Evolutionary conservation across 1,284 basidiomycete genomes (phyloP).

Genomic region (Malassezia nana): DNA sequence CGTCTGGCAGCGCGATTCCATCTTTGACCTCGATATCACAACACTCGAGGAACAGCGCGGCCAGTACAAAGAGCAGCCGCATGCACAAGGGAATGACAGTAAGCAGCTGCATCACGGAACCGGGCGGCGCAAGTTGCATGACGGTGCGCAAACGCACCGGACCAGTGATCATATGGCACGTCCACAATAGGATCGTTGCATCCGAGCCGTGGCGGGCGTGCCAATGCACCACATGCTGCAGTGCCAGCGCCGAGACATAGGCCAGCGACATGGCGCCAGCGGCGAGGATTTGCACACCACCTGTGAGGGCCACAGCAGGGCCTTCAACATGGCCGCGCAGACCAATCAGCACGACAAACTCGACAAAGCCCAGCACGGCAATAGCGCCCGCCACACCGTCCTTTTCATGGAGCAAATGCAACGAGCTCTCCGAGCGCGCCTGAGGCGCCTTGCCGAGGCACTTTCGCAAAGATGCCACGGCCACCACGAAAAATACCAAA

Average conservation of each 20-base stretch:
- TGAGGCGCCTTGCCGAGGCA: conserved; percentile 16
- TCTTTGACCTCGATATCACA: conserved; percentile 31
- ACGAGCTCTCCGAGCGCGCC: conserved; percentile 21
- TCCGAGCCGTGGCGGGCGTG: conserved; percentile 68
- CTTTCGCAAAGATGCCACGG: conserved; percentile 19
- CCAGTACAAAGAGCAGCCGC: conserved; percentile 24
- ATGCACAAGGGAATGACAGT: conserved; percentile 30
- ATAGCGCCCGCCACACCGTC: conserved; percentile 44
- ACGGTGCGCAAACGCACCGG: conserved; percentile 54
- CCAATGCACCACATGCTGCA: conserved; percentile 59
- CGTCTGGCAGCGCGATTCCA: conserved; percentile 13
- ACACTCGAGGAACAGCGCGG: conserved; percentile 35
- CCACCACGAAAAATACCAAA: conserved; percentile 28
- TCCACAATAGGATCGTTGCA: conserved; percentile 72
- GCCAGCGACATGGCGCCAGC: conserved; percentile 15
- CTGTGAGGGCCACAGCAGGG: conserved; percentile 24
- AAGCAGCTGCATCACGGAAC: conserved; percentile 22
- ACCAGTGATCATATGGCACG: conserved; percentile 57
- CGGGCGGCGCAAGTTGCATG: conserved; percentile 22
- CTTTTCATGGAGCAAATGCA: conserved; percentile 27
- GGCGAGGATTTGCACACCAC: conserved; percentile 27
- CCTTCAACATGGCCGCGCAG: conserved; percentile 57
- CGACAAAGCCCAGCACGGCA: conserved; percentile 52
- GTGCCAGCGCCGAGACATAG: conserved; percentile 38
- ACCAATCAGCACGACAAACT: conserved; percentile 51